These are phyloP conservation scores for Piromyces finnis DNA, from an alignment of 192 early-diverging fungal species.

Conservation along the genomic window DNA sequence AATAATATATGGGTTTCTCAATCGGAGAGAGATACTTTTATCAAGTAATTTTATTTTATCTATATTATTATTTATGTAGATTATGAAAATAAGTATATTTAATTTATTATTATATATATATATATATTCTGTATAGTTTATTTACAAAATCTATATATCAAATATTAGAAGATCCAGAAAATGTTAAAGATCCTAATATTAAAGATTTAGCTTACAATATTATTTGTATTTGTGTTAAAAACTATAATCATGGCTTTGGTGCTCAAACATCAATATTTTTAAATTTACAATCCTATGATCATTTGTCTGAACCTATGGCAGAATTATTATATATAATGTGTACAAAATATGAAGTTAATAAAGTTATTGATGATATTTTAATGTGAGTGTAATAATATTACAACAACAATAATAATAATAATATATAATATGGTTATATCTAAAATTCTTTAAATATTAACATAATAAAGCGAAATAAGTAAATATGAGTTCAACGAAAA, in stretches of 20 bases:
- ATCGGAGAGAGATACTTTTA: constrained; percentile 44
- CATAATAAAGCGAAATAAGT: neutral
- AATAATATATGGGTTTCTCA: constrained; percentile 51
- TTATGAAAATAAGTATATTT: no score
- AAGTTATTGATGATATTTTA: constrained; percentile 50
- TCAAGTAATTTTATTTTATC: constrained; percentile 32
- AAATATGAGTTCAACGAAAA: constrained; percentile 20
- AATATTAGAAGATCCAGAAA: constrained; percentile 58
- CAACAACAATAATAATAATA: neutral
- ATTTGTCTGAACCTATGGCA: constrained; percentile 67
- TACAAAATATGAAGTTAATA: constrained; percentile 37
- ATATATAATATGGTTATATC: neutral
- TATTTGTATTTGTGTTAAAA: constrained; percentile 56
- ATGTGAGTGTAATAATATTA: neutral
- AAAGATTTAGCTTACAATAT: constrained; percentile 42
- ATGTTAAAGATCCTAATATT: constrained; percentile 37
- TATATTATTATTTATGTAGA: no score
- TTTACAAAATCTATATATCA: constrained; percentile 62
- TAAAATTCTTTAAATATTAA: no score
- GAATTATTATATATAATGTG: constrained; percentile 44
- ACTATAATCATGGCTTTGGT: constrained; percentile 59
- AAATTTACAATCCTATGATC: constrained; percentile 70
- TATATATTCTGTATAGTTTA: constrained; percentile 25
- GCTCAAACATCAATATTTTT: constrained; percentile 61
- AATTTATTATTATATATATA: no score